Base-by-base conservation (phyloP, 805 yeast genomes). In the Yarrowia sp. region DNA sequence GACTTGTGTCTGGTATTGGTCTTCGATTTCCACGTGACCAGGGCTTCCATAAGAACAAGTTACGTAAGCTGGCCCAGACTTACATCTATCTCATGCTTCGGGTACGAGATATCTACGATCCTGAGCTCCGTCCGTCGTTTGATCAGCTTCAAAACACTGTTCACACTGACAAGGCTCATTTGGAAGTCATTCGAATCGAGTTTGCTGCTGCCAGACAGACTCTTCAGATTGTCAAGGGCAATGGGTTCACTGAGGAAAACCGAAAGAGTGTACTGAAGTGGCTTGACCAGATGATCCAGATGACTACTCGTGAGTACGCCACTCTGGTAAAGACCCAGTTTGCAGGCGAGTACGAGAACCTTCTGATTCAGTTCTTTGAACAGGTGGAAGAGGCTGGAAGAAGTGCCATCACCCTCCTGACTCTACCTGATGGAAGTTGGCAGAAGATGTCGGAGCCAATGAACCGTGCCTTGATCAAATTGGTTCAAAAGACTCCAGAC, bases 41-140 rank as follows among this genome's bases (percentile, higher is more conserved):
- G 30, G 33, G 50, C 30, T 43, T 58, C 8, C 49, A 42, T 5
- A 13, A 38, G 6, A 58, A 58, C 39, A 42, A 43, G 33, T 14
- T 58, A 9, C 50, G 64, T 2, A 42, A 20, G 50, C 40, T 58
- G 33, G 64, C 64, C 13, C 64, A 58, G 40, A 58, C 50, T 1
- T 58, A 42, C 40, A 58, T 58, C 14, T 58, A 58, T 58, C 50
- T 58, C 46, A 58, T 58, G 49, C 15, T 58, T 33, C 40, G 50
- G 9, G 46, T 58, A 3, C 38, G 64, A 3, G 64, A 58, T 17
- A 33, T 43, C 1, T 42, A 58, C 12, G 64, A 58, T 40, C 63
- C 63, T 7, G 49, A 30, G 40, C 64, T 58, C n/a, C 64, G 64
- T 9, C 64, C 64, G 7, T 42, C 64, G 12, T 58, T 58, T 6